phyloP scores from a whole-genome alignment of 495 filamentous ascomycete genomes.

The Penicillium bovifimosum region DNA sequence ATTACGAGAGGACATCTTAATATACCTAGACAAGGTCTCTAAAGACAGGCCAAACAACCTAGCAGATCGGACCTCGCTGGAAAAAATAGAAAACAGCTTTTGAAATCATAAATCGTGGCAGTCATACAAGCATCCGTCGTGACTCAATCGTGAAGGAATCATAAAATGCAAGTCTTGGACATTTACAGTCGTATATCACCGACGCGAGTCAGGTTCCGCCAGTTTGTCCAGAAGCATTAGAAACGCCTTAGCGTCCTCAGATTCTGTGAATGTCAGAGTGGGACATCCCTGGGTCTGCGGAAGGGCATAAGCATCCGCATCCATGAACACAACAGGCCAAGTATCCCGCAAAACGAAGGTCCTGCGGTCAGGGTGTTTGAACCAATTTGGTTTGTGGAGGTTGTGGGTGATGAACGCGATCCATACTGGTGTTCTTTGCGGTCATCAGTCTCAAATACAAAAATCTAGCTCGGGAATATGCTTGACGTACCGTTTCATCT shows the following conservation, averaged over 20 bases:
- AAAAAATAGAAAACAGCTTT: not conserved
- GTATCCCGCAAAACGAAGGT: conserved; percentile 58
- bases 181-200: not conserved
- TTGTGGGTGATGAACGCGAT: conserved; percentile 68
- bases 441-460: not conserved
- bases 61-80: not conserved
- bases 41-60: not conserved
- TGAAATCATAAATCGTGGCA: conserved; percentile 13
- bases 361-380: conserved; percentile 43
- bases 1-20: not conserved
- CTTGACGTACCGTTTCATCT: conserved; percentile 36
- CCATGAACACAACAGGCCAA: conserved; percentile 56
- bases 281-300: conserved; percentile 35
- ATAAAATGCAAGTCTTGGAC: not conserved
- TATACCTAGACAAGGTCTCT: not conserved
- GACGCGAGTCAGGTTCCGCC: not conserved
- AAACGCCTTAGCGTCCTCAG: conserved; percentile 33
- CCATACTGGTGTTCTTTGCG: conserved; percentile 57
- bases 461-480: not conserved
- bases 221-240: conserved; percentile 23
- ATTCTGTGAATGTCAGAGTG: conserved; percentile 32
- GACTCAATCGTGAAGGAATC: conserved; percentile 8
- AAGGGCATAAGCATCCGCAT: conserved; percentile 45
- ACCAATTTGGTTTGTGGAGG: conserved; percentile 52
- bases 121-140: conserved; percentile 21